Percentiles rank a stretch among this genome's conserved stretches.
phyloP scores from a whole-genome alignment of 192 early-diverging fungal genomes.

The Rhizophagus sp. region DNA sequence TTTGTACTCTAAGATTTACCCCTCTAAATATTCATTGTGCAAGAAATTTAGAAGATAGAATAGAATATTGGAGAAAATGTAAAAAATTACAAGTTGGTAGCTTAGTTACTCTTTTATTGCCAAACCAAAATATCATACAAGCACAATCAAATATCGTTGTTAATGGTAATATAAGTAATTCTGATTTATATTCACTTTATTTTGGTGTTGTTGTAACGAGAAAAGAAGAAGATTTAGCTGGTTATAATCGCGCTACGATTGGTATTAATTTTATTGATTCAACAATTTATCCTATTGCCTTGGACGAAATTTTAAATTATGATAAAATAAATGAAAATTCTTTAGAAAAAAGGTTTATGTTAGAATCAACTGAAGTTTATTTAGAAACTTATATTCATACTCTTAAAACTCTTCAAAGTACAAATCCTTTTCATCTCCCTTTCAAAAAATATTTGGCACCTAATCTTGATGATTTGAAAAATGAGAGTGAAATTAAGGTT shows the following conservation, averaged over 20 bases:
- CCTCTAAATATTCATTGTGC: neutral
- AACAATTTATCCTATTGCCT: conserved; percentile 30
- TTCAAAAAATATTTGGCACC: conserved; percentile 44
- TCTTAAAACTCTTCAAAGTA: conserved; percentile 39
- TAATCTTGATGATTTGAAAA: neutral
- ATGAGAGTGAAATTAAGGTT: neutral
- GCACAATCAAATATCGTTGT: too few relatives aligned
- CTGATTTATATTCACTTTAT: neutral
- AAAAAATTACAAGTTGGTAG: conserved; percentile 46
- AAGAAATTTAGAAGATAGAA: conserved; percentile 17
- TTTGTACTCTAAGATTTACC: conserved; percentile 32
- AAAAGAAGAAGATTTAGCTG: conserved; percentile 32
- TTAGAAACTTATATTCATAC: conserved; percentile 43
- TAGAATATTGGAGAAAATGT: conserved; percentile 49
- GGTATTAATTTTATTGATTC: conserved; percentile 36
- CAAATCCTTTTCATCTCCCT: conserved; percentile 34
- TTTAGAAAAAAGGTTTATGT: conserved; percentile 29
- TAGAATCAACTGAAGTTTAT: conserved; percentile 40
- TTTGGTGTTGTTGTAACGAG: conserved; percentile 42
- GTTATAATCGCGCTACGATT: conserved; percentile 27
- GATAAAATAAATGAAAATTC: neutral
- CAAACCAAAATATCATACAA: neutral
- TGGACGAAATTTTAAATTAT: conserved; percentile 3
- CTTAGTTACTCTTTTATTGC: conserved; percentile 43
- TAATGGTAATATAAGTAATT: neutral